Base-by-base conservation (phyloP, 805 yeast species). In the Saccharomyces mikatae region DNA sequence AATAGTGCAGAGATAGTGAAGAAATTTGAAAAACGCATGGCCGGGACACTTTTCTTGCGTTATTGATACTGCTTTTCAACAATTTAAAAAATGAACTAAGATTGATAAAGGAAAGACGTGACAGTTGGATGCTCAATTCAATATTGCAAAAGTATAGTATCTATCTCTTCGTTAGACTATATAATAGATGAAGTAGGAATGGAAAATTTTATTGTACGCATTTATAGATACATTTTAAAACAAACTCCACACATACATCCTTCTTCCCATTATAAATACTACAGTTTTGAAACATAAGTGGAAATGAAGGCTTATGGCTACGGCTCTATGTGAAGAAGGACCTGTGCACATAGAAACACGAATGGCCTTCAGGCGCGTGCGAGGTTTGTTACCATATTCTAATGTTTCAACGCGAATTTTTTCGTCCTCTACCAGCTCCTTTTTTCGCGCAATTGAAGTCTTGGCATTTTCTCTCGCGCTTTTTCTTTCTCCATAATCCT, bases 1-100 rank as follows among this genome's bases (percentile, higher is more conserved):
- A 77, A 70, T 53, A 82, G 65, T 52, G 81, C 65, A 53, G 84
- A 80, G 49, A 75, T 70, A 55, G 74, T 66, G 54, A 76, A 56
- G 52, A 79, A 70, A 61, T 74, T 76, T 63, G 80, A 64, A 66
- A 82, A 78, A 70, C 78, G 77, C 83, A 80, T 80, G 28, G 48
- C 56, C 9, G 24, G 48, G 27, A 29, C 2, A 22, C 11, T 46
- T 50, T 48, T 27, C 22, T 27, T 27, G 24, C 11, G 44, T 36
- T 46, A 24, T 24, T 44, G 14, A 27, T 46, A 26, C 29, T 46
- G 14, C 4, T 22, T 46, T 46, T 46, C n/a, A 14, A 22, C 48
- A 27, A 26, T 46, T n/a, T 46, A 5, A 10, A 22, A 22, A 9
- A n/a, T 4, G 30, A 46, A 46, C 28, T 8, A 22, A 9, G 6